Evolutionary conservation across 83 land plant species (phyloP), one percentile per base, ranked within the genome.

Genomic region (Diphasiastrum complanatum): DNA sequence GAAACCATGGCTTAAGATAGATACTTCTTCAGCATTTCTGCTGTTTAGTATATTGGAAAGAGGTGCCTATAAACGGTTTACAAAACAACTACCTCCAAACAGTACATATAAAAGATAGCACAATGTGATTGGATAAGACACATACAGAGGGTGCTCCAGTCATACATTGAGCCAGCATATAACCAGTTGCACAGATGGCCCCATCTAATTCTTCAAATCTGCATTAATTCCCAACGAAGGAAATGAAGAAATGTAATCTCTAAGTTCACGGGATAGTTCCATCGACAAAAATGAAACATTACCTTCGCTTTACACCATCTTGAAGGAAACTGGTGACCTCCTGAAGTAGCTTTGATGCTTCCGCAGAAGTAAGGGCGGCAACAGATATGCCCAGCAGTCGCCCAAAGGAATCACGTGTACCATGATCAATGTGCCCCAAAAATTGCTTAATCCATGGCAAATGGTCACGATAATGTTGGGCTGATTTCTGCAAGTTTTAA

Each of bases 141-240:
- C 83, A 76, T 75, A 87, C 89, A 41, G 45, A 12, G 28, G 87
- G 83, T 16, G 45, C 47, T 69, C 74, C 76, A 10, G 74, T 77
- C 74, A 78, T 66, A 61, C 82, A 79, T 61, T 87, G 81, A 31
- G 97, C 95, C 33, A 74, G 49, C 16, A 83, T 79, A 80, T 81
- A 91, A 34, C 97, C 97, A 59, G 82, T 65, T 5, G 97, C 83
- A 71, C 83, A 85, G 18, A 87, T 34, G 23, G 57, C 72, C 54
- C 97, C 97, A 79, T 91, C 90, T 31, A 74, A 64, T 27, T 55
- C 77, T 70, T 91, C 97, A 77, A 82, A 91, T 67, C 92, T 87
- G 66, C 33, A 72, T 30, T 45, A 56, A 1, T 34, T 45, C 12
- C 10, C 12, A 28, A 56, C 31, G 23, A 22, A 6, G 49, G 0